Conservation (phyloP, 495 filamentous ascomycete species). For the Entonaema liquescens region DNA sequence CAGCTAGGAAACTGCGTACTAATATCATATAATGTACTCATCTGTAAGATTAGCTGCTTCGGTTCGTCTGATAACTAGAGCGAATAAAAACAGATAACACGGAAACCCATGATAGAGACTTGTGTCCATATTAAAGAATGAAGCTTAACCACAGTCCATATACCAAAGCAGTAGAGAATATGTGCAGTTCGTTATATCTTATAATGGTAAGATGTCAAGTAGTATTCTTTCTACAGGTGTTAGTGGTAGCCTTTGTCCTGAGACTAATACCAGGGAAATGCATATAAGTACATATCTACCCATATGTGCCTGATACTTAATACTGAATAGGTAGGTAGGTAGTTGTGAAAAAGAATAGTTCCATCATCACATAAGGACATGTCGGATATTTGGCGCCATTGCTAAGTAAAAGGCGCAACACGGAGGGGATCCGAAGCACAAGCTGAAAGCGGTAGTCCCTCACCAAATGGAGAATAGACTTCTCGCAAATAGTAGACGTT, state of each 20-base stretch:
- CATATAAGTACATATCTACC: neutral
- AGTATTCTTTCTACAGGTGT: neutral
- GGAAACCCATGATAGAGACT: neutral
- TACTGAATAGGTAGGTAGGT: neutral
- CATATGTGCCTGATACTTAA: neutral
- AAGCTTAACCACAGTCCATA: neutral
- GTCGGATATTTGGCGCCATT: neutral
- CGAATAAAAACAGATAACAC: neutral
- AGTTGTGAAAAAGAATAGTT: neutral
- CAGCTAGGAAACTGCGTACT: neutral
- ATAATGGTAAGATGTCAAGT: neutral
- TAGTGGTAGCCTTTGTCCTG: neutral
- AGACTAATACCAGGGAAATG: neutral
- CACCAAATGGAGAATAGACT: neutral
- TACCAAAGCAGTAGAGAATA: neutral
- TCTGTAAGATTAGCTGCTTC: neutral
- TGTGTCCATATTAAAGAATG: neutral
- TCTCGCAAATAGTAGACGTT: no score
- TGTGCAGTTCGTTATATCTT: no score
- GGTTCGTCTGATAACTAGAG: neutral
- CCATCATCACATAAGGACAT: neutral
- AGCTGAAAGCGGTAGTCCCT: neutral
- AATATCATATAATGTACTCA: neutral
- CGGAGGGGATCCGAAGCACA: neutral
- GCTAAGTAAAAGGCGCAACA: neutral